phyloP scores from a whole-genome alignment of 768 basidiomycete species.

The Leccinum rimulosum region DNA sequence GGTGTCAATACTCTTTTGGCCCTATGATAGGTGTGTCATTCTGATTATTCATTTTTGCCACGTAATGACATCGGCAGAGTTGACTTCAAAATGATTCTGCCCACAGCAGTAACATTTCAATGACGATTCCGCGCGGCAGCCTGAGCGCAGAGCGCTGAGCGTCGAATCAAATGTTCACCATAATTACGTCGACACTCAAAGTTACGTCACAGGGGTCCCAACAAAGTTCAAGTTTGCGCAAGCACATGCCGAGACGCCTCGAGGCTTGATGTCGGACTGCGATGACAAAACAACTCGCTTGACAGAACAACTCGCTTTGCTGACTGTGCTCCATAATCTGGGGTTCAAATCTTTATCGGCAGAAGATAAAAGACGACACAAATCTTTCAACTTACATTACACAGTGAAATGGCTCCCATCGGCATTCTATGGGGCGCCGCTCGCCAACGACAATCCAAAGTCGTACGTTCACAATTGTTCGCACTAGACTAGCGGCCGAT shows the following conservation, averaged over 20 bases:
- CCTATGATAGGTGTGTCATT: not conserved
- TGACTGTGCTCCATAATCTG: not conserved
- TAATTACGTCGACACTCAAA: too few species aligned
- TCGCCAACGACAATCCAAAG: conserved; percentile 24
- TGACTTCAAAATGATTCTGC: too few species aligned
- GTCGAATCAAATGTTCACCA: too few species aligned
- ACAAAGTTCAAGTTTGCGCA: too few species aligned
- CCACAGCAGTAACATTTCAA: too few species aligned
- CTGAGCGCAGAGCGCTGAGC: too few species aligned
- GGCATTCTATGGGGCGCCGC: conserved; percentile 21
- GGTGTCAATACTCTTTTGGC: not conserved
- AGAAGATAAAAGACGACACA: not conserved
- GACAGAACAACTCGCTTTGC: not conserved
- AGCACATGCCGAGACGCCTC: too few species aligned
- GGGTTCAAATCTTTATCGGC: not conserved
- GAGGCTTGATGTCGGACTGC: not conserved
- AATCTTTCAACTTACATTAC: not conserved
- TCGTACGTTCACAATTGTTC: conserved; percentile 10
- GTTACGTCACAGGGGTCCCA: too few species aligned
- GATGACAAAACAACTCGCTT: not conserved
- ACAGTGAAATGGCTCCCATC: conserved; percentile 10
- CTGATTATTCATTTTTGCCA: not conserved
- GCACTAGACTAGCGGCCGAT: not conserved
- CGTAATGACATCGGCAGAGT: too few species aligned
- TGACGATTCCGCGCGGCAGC: too few species aligned